Conservation (phyloP, 768 basidiomycete genomes). For the Russula sp. region DNA sequence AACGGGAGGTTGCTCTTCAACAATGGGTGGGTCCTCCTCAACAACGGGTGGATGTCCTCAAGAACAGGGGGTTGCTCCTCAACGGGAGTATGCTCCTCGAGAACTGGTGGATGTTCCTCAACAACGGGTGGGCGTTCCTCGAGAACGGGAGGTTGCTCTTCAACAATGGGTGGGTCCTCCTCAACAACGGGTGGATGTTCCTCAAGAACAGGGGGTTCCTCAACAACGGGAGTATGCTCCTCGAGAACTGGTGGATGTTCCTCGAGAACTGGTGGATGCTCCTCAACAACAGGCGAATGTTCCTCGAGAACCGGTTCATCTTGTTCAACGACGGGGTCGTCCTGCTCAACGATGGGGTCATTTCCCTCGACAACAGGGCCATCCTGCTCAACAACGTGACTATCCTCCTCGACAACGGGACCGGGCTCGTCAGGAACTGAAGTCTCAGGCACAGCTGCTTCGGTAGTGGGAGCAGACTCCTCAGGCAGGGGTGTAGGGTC, state of each 20-base stretch:
- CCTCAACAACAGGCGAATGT: background rate
- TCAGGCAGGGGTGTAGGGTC: background rate
- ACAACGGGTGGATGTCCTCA: background rate
- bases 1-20: too few species aligned
- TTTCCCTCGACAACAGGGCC: background rate
- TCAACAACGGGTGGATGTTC: background rate
- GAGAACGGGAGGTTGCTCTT: background rate
- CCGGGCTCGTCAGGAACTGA: constrained; percentile 2
- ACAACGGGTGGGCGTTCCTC: background rate
- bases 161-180: background rate
- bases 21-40: background rate
- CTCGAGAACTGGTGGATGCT: background rate
- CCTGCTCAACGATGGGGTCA: background rate
- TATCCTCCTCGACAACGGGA: background rate
- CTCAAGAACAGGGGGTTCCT: background rate
- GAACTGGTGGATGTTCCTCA: background rate
- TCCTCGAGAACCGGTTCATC: background rate
- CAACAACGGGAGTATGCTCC: background rate
- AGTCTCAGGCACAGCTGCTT: background rate
- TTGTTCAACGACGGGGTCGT: background rate
- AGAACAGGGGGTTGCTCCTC: background rate
- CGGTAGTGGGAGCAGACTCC: background rate
- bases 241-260: background rate
- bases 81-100: constrained; percentile 3
- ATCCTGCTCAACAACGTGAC: background rate